Conservation (phyloP, 768 basidiomycete species). For the Boletus fagicola region DNA sequence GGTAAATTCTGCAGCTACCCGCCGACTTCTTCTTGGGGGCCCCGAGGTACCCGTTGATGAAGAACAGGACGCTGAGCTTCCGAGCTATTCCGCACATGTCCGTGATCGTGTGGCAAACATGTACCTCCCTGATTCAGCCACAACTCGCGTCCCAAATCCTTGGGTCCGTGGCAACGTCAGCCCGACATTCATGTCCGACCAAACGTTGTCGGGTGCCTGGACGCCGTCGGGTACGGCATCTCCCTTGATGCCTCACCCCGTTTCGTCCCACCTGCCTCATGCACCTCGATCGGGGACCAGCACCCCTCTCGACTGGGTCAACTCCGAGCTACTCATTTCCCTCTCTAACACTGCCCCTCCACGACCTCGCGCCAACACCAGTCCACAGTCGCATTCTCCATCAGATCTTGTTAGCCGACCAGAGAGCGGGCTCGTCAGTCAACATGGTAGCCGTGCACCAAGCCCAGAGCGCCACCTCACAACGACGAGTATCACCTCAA, state of each 20-base stretch:
- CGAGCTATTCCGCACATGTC: slow-evolving; percentile 86
- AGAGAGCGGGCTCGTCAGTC: slow-evolving; percentile 32
- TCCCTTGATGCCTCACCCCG: slow-evolving; percentile 38
- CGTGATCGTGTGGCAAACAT: slow-evolving; percentile 85
- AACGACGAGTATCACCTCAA: slow-evolving; percentile 4
- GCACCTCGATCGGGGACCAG: slow-evolving; percentile 43
- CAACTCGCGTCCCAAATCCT: slow-evolving; percentile 62
- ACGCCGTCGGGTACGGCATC: slow-evolving; percentile 38
- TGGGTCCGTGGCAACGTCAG: slow-evolving; percentile 49
- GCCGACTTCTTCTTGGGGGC: slow-evolving; percentile 48
- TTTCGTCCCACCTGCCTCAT: slow-evolving; percentile 35
- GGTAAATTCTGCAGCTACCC: slow-evolving; percentile 66
- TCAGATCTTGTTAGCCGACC: slow-evolving; percentile 29
- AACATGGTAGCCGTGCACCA: slow-evolving; percentile 46
- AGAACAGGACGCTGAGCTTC: slow-evolving; percentile 71
- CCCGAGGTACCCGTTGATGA: slow-evolving; percentile 40
- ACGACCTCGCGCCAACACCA: slow-evolving; percentile 15
- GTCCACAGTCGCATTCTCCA: slow-evolving; percentile 18
- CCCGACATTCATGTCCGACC: slow-evolving; percentile 30
- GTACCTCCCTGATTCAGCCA: slow-evolving; percentile 62
- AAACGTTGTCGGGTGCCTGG: slow-evolving; percentile 19
- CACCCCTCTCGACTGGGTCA: slow-evolving; percentile 72
- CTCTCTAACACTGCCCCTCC: slow-evolving; percentile 42
- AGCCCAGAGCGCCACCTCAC: slow-evolving; percentile 52
- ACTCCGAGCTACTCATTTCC: slow-evolving; percentile 78